Evolutionary conservation across 1,284 basidiomycete species (phyloP).

Genomic region (Cutaneotrichosporon dermatis): DNA sequence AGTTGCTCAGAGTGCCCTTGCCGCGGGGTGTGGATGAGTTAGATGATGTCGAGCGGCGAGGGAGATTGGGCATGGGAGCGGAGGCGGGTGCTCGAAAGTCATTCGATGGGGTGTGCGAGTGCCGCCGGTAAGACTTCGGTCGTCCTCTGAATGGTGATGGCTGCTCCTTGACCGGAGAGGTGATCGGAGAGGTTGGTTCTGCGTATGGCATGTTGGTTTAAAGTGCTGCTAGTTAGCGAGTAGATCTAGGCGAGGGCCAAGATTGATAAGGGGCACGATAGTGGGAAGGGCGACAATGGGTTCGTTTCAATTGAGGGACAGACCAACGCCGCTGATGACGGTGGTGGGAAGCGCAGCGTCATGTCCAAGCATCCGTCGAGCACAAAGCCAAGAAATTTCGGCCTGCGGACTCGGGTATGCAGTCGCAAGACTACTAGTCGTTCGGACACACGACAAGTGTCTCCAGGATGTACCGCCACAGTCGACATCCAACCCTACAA

Average conservation of each 20-base stretch:
- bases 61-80: constrained; percentile 39
- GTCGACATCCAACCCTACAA: too few species aligned
- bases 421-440: too few species aligned
- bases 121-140: not conserved
- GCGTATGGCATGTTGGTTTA: constrained; percentile 43
- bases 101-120: constrained; percentile 1
- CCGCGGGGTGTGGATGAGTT: not conserved
- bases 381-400: too few species aligned
- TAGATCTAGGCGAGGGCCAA: too few species aligned
- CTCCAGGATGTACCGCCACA: too few species aligned
- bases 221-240: not conserved
- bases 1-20: not conserved
- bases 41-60: constrained; percentile 35
- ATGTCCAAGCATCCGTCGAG: too few species aligned
- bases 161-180: constrained; percentile 31
- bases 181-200: constrained; percentile 37
- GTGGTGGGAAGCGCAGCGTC: too few species aligned
- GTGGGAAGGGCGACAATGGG: too few species aligned
- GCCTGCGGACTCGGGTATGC: too few species aligned
- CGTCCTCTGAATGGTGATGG: not conserved
- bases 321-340: too few species aligned
- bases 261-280: not conserved
- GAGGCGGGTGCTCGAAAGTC: constrained; percentile 8
- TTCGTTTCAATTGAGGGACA: too few species aligned
- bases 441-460: too few species aligned